A percentile compares a stretch with the other conserved stretches of the same genome.
Conservation (phyloP, 208 protist genomes). For the Trypanosomatidae sp. region DNA sequence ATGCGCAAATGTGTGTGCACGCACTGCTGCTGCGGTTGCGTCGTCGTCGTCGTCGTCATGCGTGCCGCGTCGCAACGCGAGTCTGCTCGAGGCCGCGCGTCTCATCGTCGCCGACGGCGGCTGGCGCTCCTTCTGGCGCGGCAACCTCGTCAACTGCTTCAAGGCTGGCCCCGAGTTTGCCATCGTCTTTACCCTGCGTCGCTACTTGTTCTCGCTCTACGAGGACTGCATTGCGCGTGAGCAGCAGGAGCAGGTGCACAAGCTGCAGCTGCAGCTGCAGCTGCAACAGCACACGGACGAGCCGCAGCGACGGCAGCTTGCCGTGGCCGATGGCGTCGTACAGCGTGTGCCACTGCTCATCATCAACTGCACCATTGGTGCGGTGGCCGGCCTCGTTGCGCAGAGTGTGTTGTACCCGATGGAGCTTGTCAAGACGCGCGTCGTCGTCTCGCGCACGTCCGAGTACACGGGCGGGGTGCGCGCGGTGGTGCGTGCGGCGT, state of each 20-base stretch:
- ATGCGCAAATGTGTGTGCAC: background rate
- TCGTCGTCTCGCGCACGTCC: conserved; percentile 47
- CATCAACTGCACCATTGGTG: conserved; percentile 78
- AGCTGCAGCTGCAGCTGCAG: too few species aligned
- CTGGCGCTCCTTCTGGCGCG: conserved; percentile 70
- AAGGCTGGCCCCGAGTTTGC: conserved; percentile 88
- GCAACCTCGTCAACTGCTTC: conserved; percentile 83
- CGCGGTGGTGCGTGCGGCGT: conserved; percentile 38
- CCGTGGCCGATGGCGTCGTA: too few species aligned
- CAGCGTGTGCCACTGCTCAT: conserved; percentile 52
- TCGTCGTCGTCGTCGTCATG: too few species aligned
- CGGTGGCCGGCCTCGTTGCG: conserved; percentile 67
- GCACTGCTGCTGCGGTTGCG: too few species aligned
- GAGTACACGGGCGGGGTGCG: conserved; percentile 61
- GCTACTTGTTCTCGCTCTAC: conserved; percentile 61
- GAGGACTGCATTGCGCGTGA: conserved; percentile 68
- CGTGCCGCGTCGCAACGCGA: conserved; percentile 11
- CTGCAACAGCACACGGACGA: too few species aligned
- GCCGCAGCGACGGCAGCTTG: too few species aligned
- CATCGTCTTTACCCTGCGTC: conserved; percentile 77
- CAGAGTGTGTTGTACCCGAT: conserved; percentile 83
- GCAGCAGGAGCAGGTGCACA: conserved; percentile 12
- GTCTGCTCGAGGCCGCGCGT: conserved; percentile 52
- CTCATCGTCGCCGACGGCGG: conserved; percentile 72
- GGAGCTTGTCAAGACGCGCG: conserved; percentile 87